Conservation (phyloP, 148 eudicot species). For the Tetragonia tetragonoides region DNA sequence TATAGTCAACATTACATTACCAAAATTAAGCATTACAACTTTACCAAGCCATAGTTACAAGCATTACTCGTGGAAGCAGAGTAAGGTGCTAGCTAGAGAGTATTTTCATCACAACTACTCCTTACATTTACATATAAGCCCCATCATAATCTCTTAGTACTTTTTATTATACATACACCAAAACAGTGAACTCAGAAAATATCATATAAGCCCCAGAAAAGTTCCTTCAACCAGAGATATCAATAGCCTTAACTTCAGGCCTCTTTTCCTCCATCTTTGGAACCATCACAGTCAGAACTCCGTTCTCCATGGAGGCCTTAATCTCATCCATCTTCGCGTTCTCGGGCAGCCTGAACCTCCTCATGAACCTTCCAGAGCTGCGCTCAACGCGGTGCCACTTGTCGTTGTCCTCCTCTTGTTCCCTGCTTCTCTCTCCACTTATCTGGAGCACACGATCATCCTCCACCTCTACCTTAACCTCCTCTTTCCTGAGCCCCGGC, state of each 20-base stretch:
- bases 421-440: slow-evolving; percentile 38
- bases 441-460: slow-evolving; percentile 36
- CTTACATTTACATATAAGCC: too few species aligned
- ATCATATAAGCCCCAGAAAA: too few species aligned
- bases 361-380: slow-evolving; percentile 32
- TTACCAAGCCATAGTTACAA: too few species aligned
- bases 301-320: slow-evolving; percentile 35
- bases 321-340: slow-evolving; percentile 35
- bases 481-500: slow-evolving; percentile 45
- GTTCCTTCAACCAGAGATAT: slow-evolving; percentile 22
- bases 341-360: slow-evolving; percentile 45
- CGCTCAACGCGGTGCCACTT: slow-evolving; percentile 44
- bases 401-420: slow-evolving; percentile 30
- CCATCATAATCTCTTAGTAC: too few species aligned
- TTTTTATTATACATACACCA: too few species aligned
- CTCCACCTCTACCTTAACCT: slow-evolving; percentile 47
- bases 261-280: slow-evolving; percentile 27
- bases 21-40: too few species aligned
- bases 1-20: too few species aligned
- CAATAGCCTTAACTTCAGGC: slow-evolving; percentile 30
- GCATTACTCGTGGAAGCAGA: too few species aligned
- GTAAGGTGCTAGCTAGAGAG: too few species aligned
- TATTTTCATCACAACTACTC: too few species aligned
- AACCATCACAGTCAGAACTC: slow-evolving; percentile 33
- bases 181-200: too few species aligned